Conservation (phyloP, 2,329 filamentous ascomycete species). For the Colletotrichum sp. region DNA sequence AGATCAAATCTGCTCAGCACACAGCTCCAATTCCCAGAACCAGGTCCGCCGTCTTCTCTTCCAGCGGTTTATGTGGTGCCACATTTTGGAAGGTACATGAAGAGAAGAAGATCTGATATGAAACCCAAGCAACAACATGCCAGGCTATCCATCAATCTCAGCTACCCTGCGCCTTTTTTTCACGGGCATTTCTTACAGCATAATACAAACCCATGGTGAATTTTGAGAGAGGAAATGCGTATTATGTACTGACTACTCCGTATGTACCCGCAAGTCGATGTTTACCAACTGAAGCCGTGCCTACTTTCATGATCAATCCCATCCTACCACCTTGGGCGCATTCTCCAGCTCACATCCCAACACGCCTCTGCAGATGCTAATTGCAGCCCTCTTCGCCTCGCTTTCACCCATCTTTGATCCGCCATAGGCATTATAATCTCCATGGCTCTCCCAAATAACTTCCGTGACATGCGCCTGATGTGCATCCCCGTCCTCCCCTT, state of each 20-base stretch:
- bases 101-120: not conserved
- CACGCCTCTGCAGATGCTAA: not conserved
- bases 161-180: no score
- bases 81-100: not conserved
- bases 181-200: no score
- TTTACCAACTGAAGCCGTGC: not conserved
- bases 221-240: not conserved
- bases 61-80: not conserved
- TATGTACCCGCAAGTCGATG: not conserved
- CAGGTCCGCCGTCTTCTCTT: not conserved
- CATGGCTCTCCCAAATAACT: not conserved
- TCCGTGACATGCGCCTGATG: not conserved
- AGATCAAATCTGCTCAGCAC: no score
- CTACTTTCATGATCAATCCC: not conserved
- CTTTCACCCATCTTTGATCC: not conserved
- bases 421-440: not conserved
- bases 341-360: not conserved
- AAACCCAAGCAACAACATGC: no score
- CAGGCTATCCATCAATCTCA: no score
- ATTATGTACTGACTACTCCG: not conserved
- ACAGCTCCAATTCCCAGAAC: rapidly evolving
- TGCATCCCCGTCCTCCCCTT: rapidly evolving
- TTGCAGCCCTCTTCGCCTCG: not conserved
- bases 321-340: not conserved
- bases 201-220: no score